phyloP scores from a whole-genome alignment of 805 yeast species.

The Yarrowia phangngaensis region DNA sequence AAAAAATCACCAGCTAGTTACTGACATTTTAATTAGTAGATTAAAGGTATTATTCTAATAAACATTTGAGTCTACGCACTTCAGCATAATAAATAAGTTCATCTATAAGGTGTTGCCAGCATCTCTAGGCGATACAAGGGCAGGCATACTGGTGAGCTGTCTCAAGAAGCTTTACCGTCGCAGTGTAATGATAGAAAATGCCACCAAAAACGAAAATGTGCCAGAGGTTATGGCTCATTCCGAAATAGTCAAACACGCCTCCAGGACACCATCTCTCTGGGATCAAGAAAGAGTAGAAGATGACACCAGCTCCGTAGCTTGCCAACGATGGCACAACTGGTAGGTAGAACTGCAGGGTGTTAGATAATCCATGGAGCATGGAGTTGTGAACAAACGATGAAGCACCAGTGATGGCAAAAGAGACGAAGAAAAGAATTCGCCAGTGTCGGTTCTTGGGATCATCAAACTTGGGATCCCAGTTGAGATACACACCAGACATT shows the following conservation, averaged over 20 bases:
- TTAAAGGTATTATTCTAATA: not conserved
- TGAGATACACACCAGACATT: conserved; percentile 64
- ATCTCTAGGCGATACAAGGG: conserved; percentile 8
- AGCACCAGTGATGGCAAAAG: conserved; percentile 72
- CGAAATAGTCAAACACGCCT: conserved; percentile 41
- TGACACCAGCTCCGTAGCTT: conserved; percentile 78
- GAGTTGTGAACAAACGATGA: conserved; percentile 58
- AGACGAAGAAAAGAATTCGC: conserved; percentile 73
- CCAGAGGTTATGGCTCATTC: conserved; percentile 98
- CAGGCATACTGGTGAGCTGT: conserved; percentile 35
- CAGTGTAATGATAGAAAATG: conserved; percentile 80
- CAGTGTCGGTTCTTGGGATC: conserved; percentile 76
- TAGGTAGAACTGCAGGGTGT: conserved; percentile 52
- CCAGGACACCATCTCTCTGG: conserved; percentile 71
- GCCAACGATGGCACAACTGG: conserved; percentile 71
- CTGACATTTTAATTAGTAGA: not conserved
- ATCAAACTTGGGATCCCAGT: conserved; percentile 93
- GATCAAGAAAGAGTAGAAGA: conserved; percentile 78
- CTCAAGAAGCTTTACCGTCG: conserved; percentile 67
- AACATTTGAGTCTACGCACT: too few species aligned
- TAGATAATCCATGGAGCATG: conserved; percentile 52
- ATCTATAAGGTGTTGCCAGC: not conserved
- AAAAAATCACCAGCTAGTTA: conserved; percentile 9
- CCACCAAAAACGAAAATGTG: conserved; percentile 88
- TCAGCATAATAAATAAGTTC: not conserved